Conservation (phyloP, 306 rosid genomes). For the Prunus mongolica region DNA sequence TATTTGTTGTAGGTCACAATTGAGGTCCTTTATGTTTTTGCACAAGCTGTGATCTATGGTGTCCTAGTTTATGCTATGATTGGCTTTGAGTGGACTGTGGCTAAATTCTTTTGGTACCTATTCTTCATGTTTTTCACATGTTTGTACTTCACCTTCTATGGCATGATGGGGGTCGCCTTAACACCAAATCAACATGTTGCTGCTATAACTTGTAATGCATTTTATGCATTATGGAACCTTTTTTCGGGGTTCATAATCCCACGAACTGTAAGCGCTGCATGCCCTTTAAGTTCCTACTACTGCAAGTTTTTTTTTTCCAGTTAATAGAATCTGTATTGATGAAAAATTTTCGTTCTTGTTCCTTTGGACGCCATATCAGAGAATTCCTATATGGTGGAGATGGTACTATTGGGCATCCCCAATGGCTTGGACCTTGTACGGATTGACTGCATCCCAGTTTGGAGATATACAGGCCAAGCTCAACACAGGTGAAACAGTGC, state of each 20-base stretch:
- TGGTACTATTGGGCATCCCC: conserved; percentile 58
- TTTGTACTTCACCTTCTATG: conserved; percentile 47
- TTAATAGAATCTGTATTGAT: background rate
- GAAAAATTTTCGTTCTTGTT: background rate
- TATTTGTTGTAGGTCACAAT: conserved; percentile 30
- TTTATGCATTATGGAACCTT: conserved; percentile 36
- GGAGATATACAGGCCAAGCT: conserved; percentile 34
- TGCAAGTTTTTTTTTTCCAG: background rate
- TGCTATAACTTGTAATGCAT: conserved; percentile 15
- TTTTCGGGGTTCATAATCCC: conserved; percentile 46
- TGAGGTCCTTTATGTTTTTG: conserved; percentile 39
- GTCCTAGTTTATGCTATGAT: conserved; percentile 44
- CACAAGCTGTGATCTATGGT: conserved; percentile 36
- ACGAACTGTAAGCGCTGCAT: conserved; percentile 31
- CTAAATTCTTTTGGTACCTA: conserved; percentile 38
- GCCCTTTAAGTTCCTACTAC: background rate
- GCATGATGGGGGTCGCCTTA: conserved; percentile 49
- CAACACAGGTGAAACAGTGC: conserved; percentile 3
- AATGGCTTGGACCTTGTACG: conserved; percentile 57
- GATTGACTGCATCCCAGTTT: conserved; percentile 54
- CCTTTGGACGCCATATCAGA: conserved; percentile 22
- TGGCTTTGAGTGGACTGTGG: conserved; percentile 41
- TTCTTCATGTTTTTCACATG: conserved; percentile 44
- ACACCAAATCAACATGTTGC: conserved; percentile 36
- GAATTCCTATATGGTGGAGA: conserved; percentile 61